These are phyloP conservation scores for Solanum bulbocastanum DNA, from an alignment of 257 asterid genomes.

Conservation along the genomic window DNA sequence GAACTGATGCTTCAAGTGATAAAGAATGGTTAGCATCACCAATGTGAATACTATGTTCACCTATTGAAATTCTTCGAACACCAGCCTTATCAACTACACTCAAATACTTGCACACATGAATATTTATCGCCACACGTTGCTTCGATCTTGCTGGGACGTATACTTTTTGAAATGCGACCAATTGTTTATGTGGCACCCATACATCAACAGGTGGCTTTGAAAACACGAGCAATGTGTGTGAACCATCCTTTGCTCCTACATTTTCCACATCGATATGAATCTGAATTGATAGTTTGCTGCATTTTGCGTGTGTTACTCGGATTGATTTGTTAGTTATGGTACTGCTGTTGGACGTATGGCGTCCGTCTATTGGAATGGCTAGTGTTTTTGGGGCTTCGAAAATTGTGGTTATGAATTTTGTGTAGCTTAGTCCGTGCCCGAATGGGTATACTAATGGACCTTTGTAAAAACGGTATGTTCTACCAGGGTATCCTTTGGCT, in stretches of 20 bases:
- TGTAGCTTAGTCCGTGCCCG: constrained; percentile 81
- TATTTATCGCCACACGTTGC: constrained; percentile 21
- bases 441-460: constrained; percentile 65
- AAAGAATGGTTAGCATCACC: constrained; percentile 54
- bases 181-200: constrained; percentile 53
- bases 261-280: constrained; percentile 47
- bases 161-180: constrained; percentile 57
- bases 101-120: constrained; percentile 62
- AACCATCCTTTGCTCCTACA: constrained; percentile 41
- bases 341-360: constrained; percentile 32
- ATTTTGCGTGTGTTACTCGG: constrained; percentile 53
- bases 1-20: constrained; percentile 38
- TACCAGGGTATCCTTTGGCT: constrained; percentile 53
- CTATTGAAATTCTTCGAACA: constrained; percentile 64
- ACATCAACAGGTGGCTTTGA: constrained; percentile 46
- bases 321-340: constrained; percentile 22
- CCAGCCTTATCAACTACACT: constrained; percentile 79
- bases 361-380: constrained; percentile 44
- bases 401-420: constrained; percentile 40
- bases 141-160: constrained; percentile 25
- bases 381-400: constrained; percentile 44
- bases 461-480: constrained; percentile 67
- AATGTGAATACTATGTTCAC: constrained; percentile 54
- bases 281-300: constrained; percentile 29
- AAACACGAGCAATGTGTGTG: constrained; percentile 59